Evolutionary conservation across 805 yeast species (phyloP), one percentile per base, ranked within the genome.

Genomic region (Candida fluviatilis): DNA sequence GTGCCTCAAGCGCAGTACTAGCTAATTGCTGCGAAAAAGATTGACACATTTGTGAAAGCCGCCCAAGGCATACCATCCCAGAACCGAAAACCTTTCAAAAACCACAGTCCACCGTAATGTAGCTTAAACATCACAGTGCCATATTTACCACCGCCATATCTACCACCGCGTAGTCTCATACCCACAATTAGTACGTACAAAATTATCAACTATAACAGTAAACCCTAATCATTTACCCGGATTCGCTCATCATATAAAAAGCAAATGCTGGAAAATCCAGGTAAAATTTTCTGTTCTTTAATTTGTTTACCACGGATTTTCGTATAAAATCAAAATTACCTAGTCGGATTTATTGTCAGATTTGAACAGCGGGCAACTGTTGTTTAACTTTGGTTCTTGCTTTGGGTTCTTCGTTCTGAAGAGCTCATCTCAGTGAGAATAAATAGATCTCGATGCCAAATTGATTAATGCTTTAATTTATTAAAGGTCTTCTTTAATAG

Each of bases 321-420:
- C 40, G 36, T 53, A 55, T 52, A 52, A 54, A 52, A 59, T 47
- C 63, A 55, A 58, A 55, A 49, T 31, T 39, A 38, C 59, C 62
- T 47, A 56, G 62, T 48, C 38, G 47, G 15, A 34, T 37, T 36
- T 34, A 24, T 46, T 54, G 55, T 50, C 50, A 48, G 52, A 38
- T 26, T 15, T 14, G 31, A 32, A 47, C 43, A 27, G 33, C 36
- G 34, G 37, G 34, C 41, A 38, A 30, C 46, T 41, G 41, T 55
- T 58, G 60, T 56, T 51, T 37, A 38, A 34, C 18, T 18, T 18
- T 24, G 29, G 37, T 26, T 15, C 27, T 18, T 18, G n/a, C 17
- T 12, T 33, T 27, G 19, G 21, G 25, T 21, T 27, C 45, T 41
- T 49, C 55, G 51, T 48, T 51, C 44, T 56, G 61, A 54, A 37